Percentiles rank a stretch among this genome's conserved stretches.
These are phyloP conservation scores for Arbutus unedo DNA, from an alignment of 148 eudicot genomes.

Conservation along the genomic window DNA sequence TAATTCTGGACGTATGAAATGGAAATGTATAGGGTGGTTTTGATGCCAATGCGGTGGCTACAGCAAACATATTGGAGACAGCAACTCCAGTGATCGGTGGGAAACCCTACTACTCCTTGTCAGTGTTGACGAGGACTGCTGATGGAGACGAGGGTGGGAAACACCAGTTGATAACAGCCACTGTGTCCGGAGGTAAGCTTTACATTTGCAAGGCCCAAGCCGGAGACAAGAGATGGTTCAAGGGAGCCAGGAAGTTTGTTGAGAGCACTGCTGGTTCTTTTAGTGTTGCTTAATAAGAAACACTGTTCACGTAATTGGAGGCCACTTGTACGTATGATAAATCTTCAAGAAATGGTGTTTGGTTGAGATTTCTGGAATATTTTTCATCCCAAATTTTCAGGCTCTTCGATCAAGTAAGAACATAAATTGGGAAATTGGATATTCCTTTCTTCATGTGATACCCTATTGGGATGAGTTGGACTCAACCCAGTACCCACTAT, in stretches of 20 bases:
- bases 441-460: too few relatives aligned
- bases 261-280: slow-evolving; percentile 74
- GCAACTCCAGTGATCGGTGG: slow-evolving; percentile 55
- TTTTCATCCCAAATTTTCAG: not conserved
- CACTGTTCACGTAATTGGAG: not conserved
- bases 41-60: slow-evolving; percentile 67
- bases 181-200: slow-evolving; percentile 68
- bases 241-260: slow-evolving; percentile 84
- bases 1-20: not conserved
- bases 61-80: slow-evolving; percentile 76
- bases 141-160: slow-evolving; percentile 99
- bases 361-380: slow-evolving; percentile 3
- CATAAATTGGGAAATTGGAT: not conserved
- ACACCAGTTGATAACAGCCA: slow-evolving; percentile 83
- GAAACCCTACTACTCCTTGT: slow-evolving; percentile 60
- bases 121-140: slow-evolving; percentile 90
- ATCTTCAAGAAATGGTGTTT: slow-evolving; percentile 10
- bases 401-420: not conserved
- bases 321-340: not conserved
- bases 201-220: slow-evolving; percentile 99
- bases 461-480: too few relatives aligned
- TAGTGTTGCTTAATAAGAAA: slow-evolving; percentile 58
- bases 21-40: slow-evolving; percentile 77
- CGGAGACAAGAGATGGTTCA: slow-evolving; percentile 99
- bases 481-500: too few relatives aligned